Evolutionary conservation across 306 rosid genomes (phyloP).

Genomic region (Delonix regia): DNA sequence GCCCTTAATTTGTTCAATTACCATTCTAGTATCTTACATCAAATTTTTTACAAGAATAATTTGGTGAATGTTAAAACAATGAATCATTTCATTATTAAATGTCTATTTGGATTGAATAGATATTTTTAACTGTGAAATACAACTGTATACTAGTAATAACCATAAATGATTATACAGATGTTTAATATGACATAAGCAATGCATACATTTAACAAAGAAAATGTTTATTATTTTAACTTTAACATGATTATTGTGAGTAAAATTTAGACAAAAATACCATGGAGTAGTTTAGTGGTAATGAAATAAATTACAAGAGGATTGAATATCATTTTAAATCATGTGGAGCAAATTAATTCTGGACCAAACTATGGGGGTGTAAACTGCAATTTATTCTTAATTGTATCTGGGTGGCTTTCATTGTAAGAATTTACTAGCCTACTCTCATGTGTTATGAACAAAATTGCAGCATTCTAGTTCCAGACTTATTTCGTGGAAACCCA

Average conservation of each 20-base stretch:
- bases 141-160: not conserved
- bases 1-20: not conserved
- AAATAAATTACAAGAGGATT: not conserved
- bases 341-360: not conserved
- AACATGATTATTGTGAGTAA: not conserved
- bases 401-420: not conserved
- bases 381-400: not conserved
- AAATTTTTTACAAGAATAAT: not conserved
- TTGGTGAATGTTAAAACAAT: not conserved
- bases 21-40: not conserved
- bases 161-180: not conserved
- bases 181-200: not conserved
- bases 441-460: constrained; percentile 24
- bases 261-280: not conserved
- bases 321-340: not conserved
- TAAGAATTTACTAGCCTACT: constrained; percentile 6
- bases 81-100: not conserved
- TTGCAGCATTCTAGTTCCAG: constrained; percentile 90
- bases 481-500: constrained; percentile 68
- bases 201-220: not conserved
- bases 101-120: not conserved
- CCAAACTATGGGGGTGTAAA: not conserved
- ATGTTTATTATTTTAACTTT: not conserved
- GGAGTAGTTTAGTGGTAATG: not conserved
- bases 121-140: not conserved